phyloP scores from a whole-genome alignment of 1,284 basidiomycete genomes.

The Sanguinoderma infundibulare region DNA sequence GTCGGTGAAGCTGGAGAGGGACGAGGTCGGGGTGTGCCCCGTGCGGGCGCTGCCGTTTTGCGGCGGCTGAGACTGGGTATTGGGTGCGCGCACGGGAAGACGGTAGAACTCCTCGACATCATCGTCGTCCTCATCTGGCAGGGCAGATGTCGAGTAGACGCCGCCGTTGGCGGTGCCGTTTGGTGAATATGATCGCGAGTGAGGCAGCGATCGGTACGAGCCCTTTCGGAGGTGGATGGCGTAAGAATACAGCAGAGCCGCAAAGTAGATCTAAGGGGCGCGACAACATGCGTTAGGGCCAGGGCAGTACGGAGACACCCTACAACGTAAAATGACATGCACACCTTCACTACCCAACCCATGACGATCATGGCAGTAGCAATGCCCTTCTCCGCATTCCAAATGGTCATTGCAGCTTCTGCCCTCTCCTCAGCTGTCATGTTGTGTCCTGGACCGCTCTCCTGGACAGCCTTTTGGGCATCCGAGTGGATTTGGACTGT shows the following conservation, averaged over 20 bases:
- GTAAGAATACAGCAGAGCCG: conserved; percentile 91
- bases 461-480: conserved; percentile 86
- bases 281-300: background rate
- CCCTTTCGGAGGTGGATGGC: conserved; percentile 92
- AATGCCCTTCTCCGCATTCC: conserved; percentile 88
- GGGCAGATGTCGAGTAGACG: conserved; percentile 21
- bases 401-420: conserved; percentile 78
- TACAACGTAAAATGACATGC: conserved; percentile 25
- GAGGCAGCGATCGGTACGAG: conserved; percentile 85
- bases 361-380: conserved; percentile 79
- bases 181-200: conserved; percentile 46
- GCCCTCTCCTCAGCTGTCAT: conserved; percentile 70
- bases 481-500: conserved; percentile 77
- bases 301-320: background rate
- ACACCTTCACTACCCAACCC: conserved; percentile 91
- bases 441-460: conserved; percentile 50
- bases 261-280: conserved; percentile 83
- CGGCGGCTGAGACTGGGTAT: conserved; percentile 16
- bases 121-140: conserved; percentile 56
- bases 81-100: conserved; percentile 53
- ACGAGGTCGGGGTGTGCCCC: conserved; percentile 30
- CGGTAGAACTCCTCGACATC: conserved; percentile 69
- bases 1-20: conserved; percentile 58
- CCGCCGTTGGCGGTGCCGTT: conserved; percentile 26
- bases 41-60: conserved; percentile 28